Base-by-base conservation (phyloP, 176 grass and related monocot genomes). In the Oryza punctata region DNA sequence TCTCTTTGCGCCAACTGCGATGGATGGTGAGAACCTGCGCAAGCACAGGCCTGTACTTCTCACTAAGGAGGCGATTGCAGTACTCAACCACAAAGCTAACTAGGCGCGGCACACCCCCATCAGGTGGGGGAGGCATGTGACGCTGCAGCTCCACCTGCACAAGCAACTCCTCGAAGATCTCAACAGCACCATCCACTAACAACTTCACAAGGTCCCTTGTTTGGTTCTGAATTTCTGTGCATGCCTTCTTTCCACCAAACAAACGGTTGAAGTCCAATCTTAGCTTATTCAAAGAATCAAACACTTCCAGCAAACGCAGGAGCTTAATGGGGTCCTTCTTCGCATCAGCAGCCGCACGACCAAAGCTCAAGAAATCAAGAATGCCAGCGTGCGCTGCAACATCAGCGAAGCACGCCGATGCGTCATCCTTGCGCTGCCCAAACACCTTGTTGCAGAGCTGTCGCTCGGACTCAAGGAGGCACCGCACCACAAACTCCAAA, bases 291-390 rank as follows among this genome's bases (percentile, higher is more conserved):
- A 96, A 66, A 32, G 90, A 88, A 49, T 96, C 87, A 46, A 96
- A 96, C 18, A 96, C 82, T 38, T 96, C 94, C 40, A 96, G 64
- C 68, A 96, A 65, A 16, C 93, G 84, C 72, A 89, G 63, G 47
- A 96, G 90, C 66, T 96, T 96, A 80, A 96, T 96, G 8, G 93
- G 93, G 16, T 96, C 93, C 78, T 96, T 96, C 90, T 96, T 96
- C n/a, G 90, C 72, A 69, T 93, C 86, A 6, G 88, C 47, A 41
- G 84, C 88, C 0, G 93, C 88, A 37, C 71, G 78, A 3, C 90
- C 93, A 25, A 96, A 96, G 13, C 81, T 89, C 37, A 96, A 71
- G 76, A 93, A 96, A 43, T 90, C 85, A 1, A 96, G 84, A 70
- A 96, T 87, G 10, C 88, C 78, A 7, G 93, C 88, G 0, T 63